These are phyloP conservation scores for Suillus occidentalis DNA, from an alignment of 768 basidiomycete genomes.

Conservation along the genomic window DNA sequence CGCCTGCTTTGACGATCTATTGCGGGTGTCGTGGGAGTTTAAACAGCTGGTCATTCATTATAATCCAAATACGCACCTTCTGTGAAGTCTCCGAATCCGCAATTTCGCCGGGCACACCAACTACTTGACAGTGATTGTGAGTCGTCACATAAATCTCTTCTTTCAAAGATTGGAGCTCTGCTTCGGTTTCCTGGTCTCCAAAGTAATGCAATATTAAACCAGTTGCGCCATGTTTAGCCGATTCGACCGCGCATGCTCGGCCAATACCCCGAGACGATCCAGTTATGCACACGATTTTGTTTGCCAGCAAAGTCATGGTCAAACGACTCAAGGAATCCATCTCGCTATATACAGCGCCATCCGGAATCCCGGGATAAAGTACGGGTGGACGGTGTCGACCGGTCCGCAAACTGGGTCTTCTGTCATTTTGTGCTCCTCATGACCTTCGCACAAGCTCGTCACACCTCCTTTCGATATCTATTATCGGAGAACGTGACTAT, in stretches of 20 bases:
- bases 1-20: conserved; percentile 62
- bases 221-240: conserved; percentile 61
- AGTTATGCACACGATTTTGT: conserved; percentile 69
- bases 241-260: conserved; percentile 64
- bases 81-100: conserved; percentile 53
- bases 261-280: conserved; percentile 78
- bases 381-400: neutral
- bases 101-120: conserved; percentile 66
- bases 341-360: neutral
- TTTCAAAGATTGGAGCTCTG: conserved; percentile 47
- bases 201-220: conserved; percentile 68
- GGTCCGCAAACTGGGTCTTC: conserved; percentile 9
- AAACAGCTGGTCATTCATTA: neutral
- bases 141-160: conserved; percentile 41
- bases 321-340: neutral
- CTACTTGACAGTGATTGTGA: conserved; percentile 37
- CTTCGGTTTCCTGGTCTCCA: conserved; percentile 54
- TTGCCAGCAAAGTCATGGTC: conserved; percentile 43
- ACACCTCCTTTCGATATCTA: conserved; percentile 7
- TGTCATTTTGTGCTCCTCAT: conserved; percentile 16
- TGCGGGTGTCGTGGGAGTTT: neutral
- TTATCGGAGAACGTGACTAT: conserved; percentile 14
- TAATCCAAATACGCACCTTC: conserved; percentile 39
- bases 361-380: neutral
- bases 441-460: conserved; percentile 16